Evolutionary conservation across 345 rosid genomes (phyloP), one percentile per base, ranked within the genome.

Genomic region (Rhizophora mangle): DNA sequence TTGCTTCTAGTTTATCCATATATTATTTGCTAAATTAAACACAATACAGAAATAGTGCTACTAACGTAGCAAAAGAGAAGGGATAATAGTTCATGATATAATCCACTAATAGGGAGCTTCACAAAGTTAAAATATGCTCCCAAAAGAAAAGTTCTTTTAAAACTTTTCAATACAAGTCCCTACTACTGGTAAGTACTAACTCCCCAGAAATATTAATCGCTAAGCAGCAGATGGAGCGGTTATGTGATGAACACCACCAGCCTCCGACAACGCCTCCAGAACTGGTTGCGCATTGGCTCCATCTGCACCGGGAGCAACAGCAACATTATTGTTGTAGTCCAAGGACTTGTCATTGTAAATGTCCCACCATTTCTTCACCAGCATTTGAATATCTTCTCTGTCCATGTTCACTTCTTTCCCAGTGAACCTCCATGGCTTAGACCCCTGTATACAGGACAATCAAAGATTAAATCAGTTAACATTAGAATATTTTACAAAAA

Each of bases 351-450:
- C 96, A 5, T 87, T 70, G 74, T 89, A 91, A 27, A 89, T 76
- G 43, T 91, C 96, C 92, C 92, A 79, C 98, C 97, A 93, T 81
- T 91, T 89, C 43, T 72, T 67, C 68, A 89, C 86, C 57, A 89
- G 78, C 81, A 83, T 80, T 89, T 87, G 89, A 69, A 93, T 82
- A 79, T 93, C 97, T 69, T 93, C 88, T 74, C 98, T 82, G 57
- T 87, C 88, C 96, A 93, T 93, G 80, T 91, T 89, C 54, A 49
- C 82, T 72, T 89, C 96, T 73, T 85, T 68, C 36, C 98, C 97
- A 4, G 96, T 90, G 64, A 83, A 93, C 81, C 92, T 89, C 98
- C 98, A 93, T 51, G 98, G 96, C 73, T 93, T 93, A 8, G 98
- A 88, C 2, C 96, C 95, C 96, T 87, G 26, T 4, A 54, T 6